phyloP scores from a whole-genome alignment of 768 basidiomycete genomes.

The Tricholoma hemisulphureum region DNA sequence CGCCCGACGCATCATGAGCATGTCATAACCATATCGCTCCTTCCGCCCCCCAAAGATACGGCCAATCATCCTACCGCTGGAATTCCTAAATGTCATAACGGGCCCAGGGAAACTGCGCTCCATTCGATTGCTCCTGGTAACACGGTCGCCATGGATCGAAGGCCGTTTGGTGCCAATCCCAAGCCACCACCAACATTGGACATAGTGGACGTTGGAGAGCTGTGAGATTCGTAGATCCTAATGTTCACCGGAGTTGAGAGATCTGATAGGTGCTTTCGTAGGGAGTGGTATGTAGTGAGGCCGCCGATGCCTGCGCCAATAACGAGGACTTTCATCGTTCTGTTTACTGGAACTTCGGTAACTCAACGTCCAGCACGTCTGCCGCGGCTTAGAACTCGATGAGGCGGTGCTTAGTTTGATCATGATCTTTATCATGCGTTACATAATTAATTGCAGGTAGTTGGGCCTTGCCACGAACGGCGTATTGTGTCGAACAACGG shows the following conservation, averaged over 20 bases:
- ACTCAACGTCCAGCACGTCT: too few species aligned
- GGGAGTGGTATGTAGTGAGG: conserved; percentile 30
- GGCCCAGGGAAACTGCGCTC: conserved; percentile 24
- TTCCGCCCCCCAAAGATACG: conserved; percentile 25
- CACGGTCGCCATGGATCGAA: conserved; percentile 33
- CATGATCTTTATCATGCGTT: too few species aligned
- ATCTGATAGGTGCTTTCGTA: conserved; percentile 30
- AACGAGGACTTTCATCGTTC: conserved; percentile 32
- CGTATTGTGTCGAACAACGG: too few species aligned
- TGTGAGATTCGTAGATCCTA: conserved; percentile 32
- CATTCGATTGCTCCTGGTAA: conserved; percentile 26
- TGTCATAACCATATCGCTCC: conserved; percentile 31
- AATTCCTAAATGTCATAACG: conserved; percentile 32
- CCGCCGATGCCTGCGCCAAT: conserved; percentile 37
- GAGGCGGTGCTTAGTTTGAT: too few species aligned
- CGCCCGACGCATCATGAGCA: conserved; percentile 33
- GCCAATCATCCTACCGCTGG: conserved; percentile 35
- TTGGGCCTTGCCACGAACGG: too few species aligned
- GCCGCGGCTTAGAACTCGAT: too few species aligned
- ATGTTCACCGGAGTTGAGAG: conserved; percentile 17
- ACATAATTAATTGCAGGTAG: too few species aligned
- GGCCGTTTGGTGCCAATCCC: conserved; percentile 39
- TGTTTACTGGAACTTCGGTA: too few species aligned
- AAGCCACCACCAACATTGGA: conserved; percentile 35
- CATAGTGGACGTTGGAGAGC: conserved; percentile 24